Evolutionary conservation across 2,329 filamentous ascomycete genomes (phyloP).

Genomic region (Didymella exigua): DNA sequence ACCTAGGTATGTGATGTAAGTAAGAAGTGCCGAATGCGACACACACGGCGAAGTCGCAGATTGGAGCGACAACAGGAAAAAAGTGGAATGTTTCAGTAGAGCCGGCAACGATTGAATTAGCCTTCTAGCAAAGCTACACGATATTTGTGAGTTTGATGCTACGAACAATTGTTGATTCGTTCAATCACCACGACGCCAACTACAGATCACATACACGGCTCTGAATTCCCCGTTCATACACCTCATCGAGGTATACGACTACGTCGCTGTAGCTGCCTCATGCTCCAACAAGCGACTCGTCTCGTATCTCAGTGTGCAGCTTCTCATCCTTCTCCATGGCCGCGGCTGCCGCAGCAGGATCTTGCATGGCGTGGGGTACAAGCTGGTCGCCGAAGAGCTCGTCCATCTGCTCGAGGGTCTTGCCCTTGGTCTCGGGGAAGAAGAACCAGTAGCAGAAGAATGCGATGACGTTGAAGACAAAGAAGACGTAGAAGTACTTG

Average conservation of each 20-base stretch:
- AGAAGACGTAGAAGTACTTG: slow-evolving; percentile 54
- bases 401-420: slow-evolving; percentile 40
- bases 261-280: not conserved
- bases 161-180: not conserved
- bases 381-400: slow-evolving; percentile 43
- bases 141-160: no score
- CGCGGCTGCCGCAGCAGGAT: slow-evolving; percentile 37
- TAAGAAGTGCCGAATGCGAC: no score
- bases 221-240: not conserved
- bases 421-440: slow-evolving; percentile 40
- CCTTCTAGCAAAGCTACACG: no score
- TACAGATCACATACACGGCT: not conserved
- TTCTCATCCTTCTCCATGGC: slow-evolving; percentile 35
- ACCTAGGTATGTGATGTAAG: no score
- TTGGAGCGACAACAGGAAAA: no score
- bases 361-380: slow-evolving; percentile 45
- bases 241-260: not conserved
- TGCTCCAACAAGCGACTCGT: not conserved
- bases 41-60: no score
- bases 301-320: not conserved
- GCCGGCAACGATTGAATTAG: no score
- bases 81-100: no score
- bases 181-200: not conserved
- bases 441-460: slow-evolving; percentile 36
- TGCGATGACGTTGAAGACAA: slow-evolving; percentile 54